These are phyloP conservation scores for Dicorynia guianensis DNA, from an alignment of 306 rosid species.

Conservation along the genomic window DNA sequence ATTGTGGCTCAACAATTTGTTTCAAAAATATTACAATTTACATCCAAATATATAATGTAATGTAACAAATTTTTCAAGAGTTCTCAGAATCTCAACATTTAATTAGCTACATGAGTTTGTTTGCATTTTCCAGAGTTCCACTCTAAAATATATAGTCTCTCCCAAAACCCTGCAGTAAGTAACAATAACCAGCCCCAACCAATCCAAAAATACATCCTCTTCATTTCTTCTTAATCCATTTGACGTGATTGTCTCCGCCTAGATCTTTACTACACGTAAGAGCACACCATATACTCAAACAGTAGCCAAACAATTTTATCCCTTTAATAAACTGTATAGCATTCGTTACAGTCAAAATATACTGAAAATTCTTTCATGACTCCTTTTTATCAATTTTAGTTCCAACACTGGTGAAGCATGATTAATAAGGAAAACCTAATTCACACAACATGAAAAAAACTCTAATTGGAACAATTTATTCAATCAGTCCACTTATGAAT, in stretches of 20 bases:
- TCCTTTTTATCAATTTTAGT: background rate
- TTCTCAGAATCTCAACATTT: background rate
- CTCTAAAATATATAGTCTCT: background rate
- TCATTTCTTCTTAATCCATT: background rate
- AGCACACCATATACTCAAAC: background rate
- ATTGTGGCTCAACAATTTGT: slow-evolving; percentile 6
- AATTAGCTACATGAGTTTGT: background rate
- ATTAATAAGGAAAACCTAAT: background rate
- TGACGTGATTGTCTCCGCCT: background rate
- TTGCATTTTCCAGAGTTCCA: background rate
- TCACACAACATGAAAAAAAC: background rate
- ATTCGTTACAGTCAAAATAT: background rate
- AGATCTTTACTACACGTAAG: background rate
- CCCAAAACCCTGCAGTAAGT: background rate
- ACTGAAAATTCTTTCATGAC: background rate
- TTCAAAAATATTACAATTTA: background rate
- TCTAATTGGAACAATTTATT: background rate
- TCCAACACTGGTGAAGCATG: background rate
- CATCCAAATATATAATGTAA: background rate
- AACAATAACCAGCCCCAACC: background rate
- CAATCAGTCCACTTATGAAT: background rate
- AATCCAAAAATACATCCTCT: background rate
- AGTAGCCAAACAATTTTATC: background rate
- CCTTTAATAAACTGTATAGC: background rate
- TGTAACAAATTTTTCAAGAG: background rate